Evolutionary conservation across 768 basidiomycete species (phyloP).

Genomic region (Mycena latifolia): DNA sequence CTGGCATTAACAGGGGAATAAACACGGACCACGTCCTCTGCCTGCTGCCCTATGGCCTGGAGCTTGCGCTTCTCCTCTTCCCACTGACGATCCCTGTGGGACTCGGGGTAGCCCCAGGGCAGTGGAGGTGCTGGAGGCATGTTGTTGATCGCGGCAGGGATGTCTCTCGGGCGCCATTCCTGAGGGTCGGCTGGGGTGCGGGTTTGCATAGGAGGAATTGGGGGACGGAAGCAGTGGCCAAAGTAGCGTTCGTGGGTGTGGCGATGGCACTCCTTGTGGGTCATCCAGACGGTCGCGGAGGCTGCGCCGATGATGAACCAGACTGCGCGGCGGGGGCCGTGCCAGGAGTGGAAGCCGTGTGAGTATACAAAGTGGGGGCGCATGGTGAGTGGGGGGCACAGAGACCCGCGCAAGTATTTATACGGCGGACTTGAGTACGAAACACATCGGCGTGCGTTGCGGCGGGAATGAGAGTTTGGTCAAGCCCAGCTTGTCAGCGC

Average conservation of each 20-base stretch:
- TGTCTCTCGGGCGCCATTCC: slow-evolving; percentile 32
- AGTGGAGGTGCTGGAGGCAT: slow-evolving; percentile 35
- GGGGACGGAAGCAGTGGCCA: slow-evolving; percentile 48
- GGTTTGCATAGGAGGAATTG: slow-evolving; percentile 23
- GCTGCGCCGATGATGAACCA: slow-evolving; percentile 40
- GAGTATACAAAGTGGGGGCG: slow-evolving; percentile 25
- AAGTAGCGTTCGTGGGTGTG: slow-evolving; percentile 38
- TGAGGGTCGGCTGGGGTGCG: slow-evolving; percentile 21
- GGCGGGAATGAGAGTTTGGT: no score
- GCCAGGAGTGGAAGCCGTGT: slow-evolving; percentile 34
- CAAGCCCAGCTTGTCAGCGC: background rate
- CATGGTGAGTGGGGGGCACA: slow-evolving; percentile 35
- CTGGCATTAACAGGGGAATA: background rate
- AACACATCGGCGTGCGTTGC: slow-evolving; percentile 19
- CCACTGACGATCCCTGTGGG: slow-evolving; percentile 50
- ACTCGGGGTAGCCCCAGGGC: slow-evolving; percentile 37
- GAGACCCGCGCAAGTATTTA: slow-evolving; percentile 17
- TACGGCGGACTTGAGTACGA: slow-evolving; percentile 5
- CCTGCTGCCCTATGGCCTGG: slow-evolving; percentile 59
- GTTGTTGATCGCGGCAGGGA: slow-evolving; percentile 46
- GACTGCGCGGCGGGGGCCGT: slow-evolving; percentile 27
- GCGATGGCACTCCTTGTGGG: slow-evolving; percentile 54
- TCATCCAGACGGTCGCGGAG: slow-evolving; percentile 54
- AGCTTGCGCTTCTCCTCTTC: slow-evolving; percentile 62
- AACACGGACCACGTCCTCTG: slow-evolving; percentile 59